A percentile compares a stretch with the other conserved stretches of the same genome.
Evolutionary conservation across 2,329 filamentous ascomycete species (phyloP).

Genomic region (Anthostomella pinea): DNA sequence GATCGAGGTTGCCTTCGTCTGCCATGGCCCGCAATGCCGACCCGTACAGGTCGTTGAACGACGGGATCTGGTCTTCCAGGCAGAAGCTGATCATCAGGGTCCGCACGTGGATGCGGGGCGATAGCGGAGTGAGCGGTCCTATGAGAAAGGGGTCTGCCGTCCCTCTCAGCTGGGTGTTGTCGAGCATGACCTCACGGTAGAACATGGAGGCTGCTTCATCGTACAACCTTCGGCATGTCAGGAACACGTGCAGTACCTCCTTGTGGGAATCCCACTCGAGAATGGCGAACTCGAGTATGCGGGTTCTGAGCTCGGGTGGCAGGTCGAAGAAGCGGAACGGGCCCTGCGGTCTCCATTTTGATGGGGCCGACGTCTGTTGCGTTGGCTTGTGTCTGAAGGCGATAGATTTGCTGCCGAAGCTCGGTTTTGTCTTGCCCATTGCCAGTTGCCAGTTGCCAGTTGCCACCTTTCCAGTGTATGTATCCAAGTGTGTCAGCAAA

Average conservation of each 20-base stretch:
- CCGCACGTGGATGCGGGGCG: constrained; percentile 25
- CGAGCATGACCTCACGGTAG: constrained; percentile 24
- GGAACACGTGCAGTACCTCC: constrained; percentile 22
- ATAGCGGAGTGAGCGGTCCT: constrained; percentile 14
- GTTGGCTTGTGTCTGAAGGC: constrained; percentile 17
- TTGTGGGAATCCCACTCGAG: constrained; percentile 12
- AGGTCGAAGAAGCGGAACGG: constrained; percentile 29
- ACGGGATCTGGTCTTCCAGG: constrained; percentile 18
- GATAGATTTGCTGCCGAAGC: constrained; percentile 22
- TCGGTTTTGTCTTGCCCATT: constrained; percentile 13
- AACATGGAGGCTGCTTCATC: constrained; percentile 26
- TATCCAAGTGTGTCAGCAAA: neutral
- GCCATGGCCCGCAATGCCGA: constrained; percentile 24
- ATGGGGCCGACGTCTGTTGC: neutral
- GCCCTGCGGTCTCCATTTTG: constrained; percentile 14
- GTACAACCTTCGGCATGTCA: constrained; percentile 22
- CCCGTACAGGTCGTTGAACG: constrained; percentile 20
- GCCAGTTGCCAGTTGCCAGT: no score
- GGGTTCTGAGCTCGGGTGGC: constrained; percentile 25
- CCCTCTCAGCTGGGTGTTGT: constrained; percentile 16
- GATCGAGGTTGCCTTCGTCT: constrained; percentile 19
- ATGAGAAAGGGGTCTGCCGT: constrained; percentile 18
- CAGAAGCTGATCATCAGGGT: constrained; percentile 23
- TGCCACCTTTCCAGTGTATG: neutral
- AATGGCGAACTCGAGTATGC: constrained; percentile 20